These are phyloP conservation scores for Talaromyces nanjingensis DNA, from an alignment of 495 filamentous ascomycete species.

Conservation along the genomic window DNA sequence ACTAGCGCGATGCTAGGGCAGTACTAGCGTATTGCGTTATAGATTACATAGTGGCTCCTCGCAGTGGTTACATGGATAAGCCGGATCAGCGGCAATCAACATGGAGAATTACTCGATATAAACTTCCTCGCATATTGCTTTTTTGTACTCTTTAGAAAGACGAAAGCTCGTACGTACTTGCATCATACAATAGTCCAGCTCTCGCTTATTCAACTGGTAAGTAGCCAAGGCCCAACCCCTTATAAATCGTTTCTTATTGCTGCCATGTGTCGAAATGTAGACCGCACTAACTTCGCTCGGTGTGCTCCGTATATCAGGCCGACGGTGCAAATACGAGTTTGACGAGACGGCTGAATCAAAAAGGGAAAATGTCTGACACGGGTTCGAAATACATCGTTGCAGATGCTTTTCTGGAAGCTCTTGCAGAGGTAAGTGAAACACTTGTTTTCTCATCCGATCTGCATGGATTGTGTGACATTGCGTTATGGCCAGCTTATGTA, in stretches of 20 bases:
- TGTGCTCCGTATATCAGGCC: neutral
- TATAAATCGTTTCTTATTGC: neutral
- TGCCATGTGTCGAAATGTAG: neutral
- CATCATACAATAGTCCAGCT: neutral
- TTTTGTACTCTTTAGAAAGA: neutral
- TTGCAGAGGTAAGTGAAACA: conserved; percentile 10
- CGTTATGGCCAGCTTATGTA: neutral
- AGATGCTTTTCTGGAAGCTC: conserved; percentile 14
- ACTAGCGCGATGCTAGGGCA: neutral
- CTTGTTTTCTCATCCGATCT: neutral
- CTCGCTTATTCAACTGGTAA: neutral
- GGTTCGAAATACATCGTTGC: conserved; percentile 10
- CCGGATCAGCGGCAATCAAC: neutral
- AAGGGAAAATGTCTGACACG: neutral
- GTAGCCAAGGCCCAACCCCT: neutral
- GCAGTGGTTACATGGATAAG: neutral
- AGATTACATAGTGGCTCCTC: neutral
- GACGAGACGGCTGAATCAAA: neutral
- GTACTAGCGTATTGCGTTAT: neutral
- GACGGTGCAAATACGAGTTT: neutral
- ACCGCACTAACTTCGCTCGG: neutral
- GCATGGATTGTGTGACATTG: neutral
- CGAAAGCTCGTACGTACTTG: neutral
- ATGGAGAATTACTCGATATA: neutral
- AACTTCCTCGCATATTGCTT: neutral